Evolutionary conservation across 2,329 filamentous ascomycete genomes (phyloP).

Genomic region (Xylaria sp.): DNA sequence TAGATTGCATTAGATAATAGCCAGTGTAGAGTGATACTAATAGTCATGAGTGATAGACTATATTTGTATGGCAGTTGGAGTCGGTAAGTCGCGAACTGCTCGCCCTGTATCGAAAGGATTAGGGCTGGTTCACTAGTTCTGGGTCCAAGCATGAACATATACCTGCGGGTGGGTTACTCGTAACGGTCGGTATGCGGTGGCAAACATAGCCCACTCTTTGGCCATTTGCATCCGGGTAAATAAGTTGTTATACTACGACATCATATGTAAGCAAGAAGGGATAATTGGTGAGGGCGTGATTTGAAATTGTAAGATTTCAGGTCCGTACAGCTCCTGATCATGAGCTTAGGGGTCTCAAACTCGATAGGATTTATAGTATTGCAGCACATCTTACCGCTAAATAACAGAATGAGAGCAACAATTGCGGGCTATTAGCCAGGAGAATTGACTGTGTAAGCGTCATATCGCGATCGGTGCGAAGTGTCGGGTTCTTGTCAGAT

Average conservation of each 20-base stretch:
- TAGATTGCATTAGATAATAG: conserved; percentile 29
- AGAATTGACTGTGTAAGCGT: background rate
- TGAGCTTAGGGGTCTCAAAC: too few species aligned
- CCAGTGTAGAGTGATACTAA: conserved; percentile 26
- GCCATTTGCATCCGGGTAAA: conserved; percentile 55
- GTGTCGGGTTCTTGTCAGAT: background rate
- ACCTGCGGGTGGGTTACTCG: conserved; percentile 48
- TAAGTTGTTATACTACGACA: conserved; percentile 42
- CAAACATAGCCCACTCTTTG: conserved; percentile 54
- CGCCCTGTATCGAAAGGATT: background rate
- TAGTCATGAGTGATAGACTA: conserved; percentile 24
- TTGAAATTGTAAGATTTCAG: background rate
- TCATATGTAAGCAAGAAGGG: background rate
- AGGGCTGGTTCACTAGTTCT: background rate
- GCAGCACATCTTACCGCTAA: background rate
- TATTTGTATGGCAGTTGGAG: conserved; percentile 34
- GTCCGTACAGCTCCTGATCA: background rate
- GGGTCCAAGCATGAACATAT: background rate
- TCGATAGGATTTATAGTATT: too few species aligned
- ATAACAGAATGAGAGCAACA: conserved; percentile 4
- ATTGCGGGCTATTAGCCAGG: conserved; percentile 1
- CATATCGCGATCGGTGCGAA: background rate
- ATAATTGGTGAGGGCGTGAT: background rate
- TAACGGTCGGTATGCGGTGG: conserved; percentile 42
- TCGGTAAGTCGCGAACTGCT: conserved; percentile 49